A percentile compares a stretch with the other conserved stretches of the same genome.
Evolutionary conservation across 768 basidiomycete species (phyloP).

Genomic region (Boletus insuetus): DNA sequence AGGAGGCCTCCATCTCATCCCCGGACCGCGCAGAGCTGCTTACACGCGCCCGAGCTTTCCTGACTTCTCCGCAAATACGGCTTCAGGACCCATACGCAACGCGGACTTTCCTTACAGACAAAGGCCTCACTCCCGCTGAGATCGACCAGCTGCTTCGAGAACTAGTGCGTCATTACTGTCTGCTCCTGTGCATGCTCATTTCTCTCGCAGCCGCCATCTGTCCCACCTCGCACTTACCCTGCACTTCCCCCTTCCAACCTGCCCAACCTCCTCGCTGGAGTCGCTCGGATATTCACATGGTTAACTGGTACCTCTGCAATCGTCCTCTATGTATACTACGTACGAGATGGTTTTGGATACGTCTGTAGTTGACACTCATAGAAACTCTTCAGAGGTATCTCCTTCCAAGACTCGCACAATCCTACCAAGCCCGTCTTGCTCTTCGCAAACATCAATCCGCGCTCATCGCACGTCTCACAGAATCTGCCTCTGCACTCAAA

Average conservation of each 20-base stretch:
- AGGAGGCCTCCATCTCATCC: background rate
- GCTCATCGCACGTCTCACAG: constrained; percentile 52
- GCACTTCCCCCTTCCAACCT: constrained; percentile 66
- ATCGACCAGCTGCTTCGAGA: constrained; percentile 57
- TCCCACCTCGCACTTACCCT: constrained; percentile 76
- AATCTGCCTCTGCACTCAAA: constrained; percentile 55
- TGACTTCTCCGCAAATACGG: constrained; percentile 62
- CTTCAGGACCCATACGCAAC: constrained; percentile 56
- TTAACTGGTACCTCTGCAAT: constrained; percentile 59
- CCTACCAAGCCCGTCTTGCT: constrained; percentile 58
- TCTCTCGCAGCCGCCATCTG: constrained; percentile 36
- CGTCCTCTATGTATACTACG: constrained; percentile 63
- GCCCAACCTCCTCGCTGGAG: constrained; percentile 61
- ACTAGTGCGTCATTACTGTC: constrained; percentile 39
- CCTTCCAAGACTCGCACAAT: constrained; percentile 60
- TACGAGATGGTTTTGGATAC: constrained; percentile 32
- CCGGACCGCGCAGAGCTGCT: constrained; percentile 44
- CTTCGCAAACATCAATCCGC: constrained; percentile 58
- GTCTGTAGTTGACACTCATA: constrained; percentile 4
- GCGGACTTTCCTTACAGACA: constrained; percentile 63
- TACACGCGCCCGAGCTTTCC: constrained; percentile 58
- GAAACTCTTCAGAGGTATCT: constrained; percentile 55
- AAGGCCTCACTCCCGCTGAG: constrained; percentile 63
- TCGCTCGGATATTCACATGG: constrained; percentile 62
- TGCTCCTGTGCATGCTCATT: constrained; percentile 5